phyloP scores from a whole-genome alignment of 352 stramenopile species.

The Phytophthora boehmeriae region DNA sequence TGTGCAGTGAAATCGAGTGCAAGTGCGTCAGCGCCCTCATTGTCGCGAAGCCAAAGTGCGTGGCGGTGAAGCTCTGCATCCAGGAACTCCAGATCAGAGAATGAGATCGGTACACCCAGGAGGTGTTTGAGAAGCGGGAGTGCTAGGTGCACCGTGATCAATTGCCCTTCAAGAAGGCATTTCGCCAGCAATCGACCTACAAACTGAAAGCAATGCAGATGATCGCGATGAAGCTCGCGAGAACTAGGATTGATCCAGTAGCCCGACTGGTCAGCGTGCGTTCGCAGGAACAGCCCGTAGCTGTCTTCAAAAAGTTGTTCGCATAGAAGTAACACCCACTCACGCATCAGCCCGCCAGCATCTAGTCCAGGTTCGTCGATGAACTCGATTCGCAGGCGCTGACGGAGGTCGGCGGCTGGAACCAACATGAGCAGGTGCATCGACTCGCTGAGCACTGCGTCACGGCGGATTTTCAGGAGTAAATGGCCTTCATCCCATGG shows the following conservation, averaged over 20 bases:
- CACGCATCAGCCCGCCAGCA: slow-evolving; percentile 72
- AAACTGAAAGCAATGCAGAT: slow-evolving; percentile 80
- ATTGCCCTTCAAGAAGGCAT: slow-evolving; percentile 75
- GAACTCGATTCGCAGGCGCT: slow-evolving; percentile 84
- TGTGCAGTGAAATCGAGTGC: slow-evolving; percentile 82
- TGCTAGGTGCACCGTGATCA: slow-evolving; percentile 79
- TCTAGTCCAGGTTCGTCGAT: slow-evolving; percentile 82
- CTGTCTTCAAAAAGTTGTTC: slow-evolving; percentile 82
- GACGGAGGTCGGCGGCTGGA: slow-evolving; percentile 65
- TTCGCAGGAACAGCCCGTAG: slow-evolving; percentile 75
- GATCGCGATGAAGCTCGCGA: slow-evolving; percentile 63
- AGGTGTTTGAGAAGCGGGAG: slow-evolving; percentile 85
- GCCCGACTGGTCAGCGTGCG: slow-evolving; percentile 74
- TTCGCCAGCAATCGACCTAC: slow-evolving; percentile 79
- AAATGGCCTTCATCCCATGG: slow-evolving; percentile 84
- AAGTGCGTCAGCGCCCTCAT: slow-evolving; percentile 65
- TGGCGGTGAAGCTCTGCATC: slow-evolving; percentile 82
- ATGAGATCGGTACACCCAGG: slow-evolving; percentile 79
- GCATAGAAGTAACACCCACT: slow-evolving; percentile 82
- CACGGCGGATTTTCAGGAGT: slow-evolving; percentile 78
- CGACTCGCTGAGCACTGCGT: slow-evolving; percentile 76
- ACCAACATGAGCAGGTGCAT: slow-evolving; percentile 87
- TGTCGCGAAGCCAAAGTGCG: slow-evolving; percentile 65
- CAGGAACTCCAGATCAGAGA: slow-evolving; percentile 81
- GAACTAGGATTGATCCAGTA: slow-evolving; percentile 89